Base-by-base conservation (phyloP, 257 asterid species). In the Verbena officinalis region DNA sequence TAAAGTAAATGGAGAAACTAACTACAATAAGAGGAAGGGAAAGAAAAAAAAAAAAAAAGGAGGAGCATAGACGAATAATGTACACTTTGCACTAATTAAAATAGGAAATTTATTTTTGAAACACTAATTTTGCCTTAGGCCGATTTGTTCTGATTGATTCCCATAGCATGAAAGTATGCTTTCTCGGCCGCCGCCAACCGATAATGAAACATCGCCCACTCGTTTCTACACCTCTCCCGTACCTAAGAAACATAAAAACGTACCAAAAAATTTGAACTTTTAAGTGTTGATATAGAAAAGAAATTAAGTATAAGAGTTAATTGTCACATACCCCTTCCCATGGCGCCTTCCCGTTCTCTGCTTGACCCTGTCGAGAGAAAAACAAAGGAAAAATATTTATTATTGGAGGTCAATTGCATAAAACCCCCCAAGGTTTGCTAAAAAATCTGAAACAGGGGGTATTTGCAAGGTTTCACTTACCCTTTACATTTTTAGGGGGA, bases 251-350 rank as follows among this genome's bases (percentile, higher is more conserved):
- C 5, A 27, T 27, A 27, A 27, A n/a, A 27, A 27, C 33, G 5
- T 27, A 2, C 33, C 33, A 5, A 27, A 5, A 27, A 2, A 27
- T 27, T 27, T 2, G 2, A 27, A 2, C 2, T 27, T 27, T 2
- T 27, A 2, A 27, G 33, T 27, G 33, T 27, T 5, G 33, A 5
- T 27, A 27, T 15, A 16, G 15, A 8, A 45, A 45, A 45, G 8
- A n/a, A 20, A n/a, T 45, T 17, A 7, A 48, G 31, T 15, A 24
- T 8, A 1, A 4, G 1, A 9, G n/a, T 56, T 12, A 22, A 33
- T 1, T 38, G 15, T 69, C 9, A 68, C 82, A 15, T 85, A 87
- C 95, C 90, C 95, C 93, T 85, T 79, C 83, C 95, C 93, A 83
- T 62, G 95, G 88, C 19, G 88, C 90, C 69, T 62, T 87, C 59